phyloP scores from a whole-genome alignment of 257 asterid genomes.

The Plantago major region DNA sequence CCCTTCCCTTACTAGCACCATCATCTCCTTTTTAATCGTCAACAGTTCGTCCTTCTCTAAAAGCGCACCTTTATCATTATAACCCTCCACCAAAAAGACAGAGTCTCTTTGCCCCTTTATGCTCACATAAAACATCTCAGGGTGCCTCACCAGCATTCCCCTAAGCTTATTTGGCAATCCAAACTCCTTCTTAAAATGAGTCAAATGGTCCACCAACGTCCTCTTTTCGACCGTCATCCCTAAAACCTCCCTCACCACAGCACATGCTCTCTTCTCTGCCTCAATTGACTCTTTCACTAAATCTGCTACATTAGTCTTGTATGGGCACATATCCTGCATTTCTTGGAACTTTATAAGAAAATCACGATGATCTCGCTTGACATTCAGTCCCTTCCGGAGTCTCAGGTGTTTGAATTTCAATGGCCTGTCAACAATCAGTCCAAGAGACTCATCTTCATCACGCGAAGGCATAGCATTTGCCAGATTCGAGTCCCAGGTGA shows the following conservation, averaged over 20 bases:
- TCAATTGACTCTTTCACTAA: conserved; percentile 54
- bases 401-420: conserved; percentile 69
- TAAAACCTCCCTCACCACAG: conserved; percentile 75
- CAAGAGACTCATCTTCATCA: conserved; percentile 41
- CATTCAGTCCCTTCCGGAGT: conserved; percentile 72
- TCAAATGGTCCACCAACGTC: conserved; percentile 91
- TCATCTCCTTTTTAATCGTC: conserved; percentile 50
- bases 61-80: conserved; percentile 55
- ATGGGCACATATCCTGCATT: conserved; percentile 67
- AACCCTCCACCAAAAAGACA: conserved; percentile 85
- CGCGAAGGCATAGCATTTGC: conserved; percentile 40
- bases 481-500: conserved; percentile 56
- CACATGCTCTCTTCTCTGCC: conserved; percentile 93
- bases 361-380: conserved; percentile 70
- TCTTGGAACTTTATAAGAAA: conserved; percentile 61
- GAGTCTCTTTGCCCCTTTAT: conserved; percentile 82
- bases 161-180: conserved; percentile 80
- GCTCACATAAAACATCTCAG: conserved; percentile 90
- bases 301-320: conserved; percentile 42
- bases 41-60: conserved; percentile 51
- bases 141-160: conserved; percentile 92
- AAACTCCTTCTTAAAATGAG: conserved; percentile 89
- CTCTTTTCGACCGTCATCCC: conserved; percentile 85
- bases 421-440: conserved; percentile 81
- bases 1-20: conserved; percentile 64